These are phyloP conservation scores for Beauveria sp. DNA, from an alignment of 2,329 filamentous ascomycete species.

Conservation along the genomic window DNA sequence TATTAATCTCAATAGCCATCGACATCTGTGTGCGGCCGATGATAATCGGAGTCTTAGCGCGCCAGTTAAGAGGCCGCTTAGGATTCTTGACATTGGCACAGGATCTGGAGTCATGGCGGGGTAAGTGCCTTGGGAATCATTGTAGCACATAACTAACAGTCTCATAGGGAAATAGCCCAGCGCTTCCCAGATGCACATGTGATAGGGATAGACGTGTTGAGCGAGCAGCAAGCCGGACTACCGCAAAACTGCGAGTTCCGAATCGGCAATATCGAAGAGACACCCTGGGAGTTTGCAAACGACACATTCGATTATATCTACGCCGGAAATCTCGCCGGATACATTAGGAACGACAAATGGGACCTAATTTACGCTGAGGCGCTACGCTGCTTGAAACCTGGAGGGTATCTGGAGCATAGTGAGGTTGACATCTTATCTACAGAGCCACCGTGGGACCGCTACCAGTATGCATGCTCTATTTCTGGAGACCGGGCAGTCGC, in stretches of 20 bases:
- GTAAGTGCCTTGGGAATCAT: not conserved
- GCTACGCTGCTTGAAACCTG: not conserved
- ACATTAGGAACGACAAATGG: not conserved
- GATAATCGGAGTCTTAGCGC: not conserved
- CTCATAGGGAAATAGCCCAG: not conserved
- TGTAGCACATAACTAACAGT: not conserved
- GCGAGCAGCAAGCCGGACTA: not conserved
- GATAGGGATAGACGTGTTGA: not conserved
- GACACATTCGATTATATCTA: not conserved
- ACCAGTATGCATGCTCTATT: no score
- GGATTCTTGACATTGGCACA: not conserved
- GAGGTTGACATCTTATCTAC: not conserved
- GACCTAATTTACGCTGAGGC: not conserved
- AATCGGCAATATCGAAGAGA: not conserved
- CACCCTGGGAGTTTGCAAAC: not conserved
- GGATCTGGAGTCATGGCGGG: not conserved
- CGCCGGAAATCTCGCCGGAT: not conserved
- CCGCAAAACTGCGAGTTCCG: not conserved
- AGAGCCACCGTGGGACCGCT: no score
- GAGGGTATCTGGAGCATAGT: not conserved
- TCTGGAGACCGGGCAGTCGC: no score
- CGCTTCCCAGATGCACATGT: not conserved
- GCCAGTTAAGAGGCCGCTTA: not conserved
- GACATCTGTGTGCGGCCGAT: not conserved
- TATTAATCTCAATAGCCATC: not conserved